Evolutionary conservation across 768 basidiomycete genomes (phyloP).

Genomic region (Mycena galopus): DNA sequence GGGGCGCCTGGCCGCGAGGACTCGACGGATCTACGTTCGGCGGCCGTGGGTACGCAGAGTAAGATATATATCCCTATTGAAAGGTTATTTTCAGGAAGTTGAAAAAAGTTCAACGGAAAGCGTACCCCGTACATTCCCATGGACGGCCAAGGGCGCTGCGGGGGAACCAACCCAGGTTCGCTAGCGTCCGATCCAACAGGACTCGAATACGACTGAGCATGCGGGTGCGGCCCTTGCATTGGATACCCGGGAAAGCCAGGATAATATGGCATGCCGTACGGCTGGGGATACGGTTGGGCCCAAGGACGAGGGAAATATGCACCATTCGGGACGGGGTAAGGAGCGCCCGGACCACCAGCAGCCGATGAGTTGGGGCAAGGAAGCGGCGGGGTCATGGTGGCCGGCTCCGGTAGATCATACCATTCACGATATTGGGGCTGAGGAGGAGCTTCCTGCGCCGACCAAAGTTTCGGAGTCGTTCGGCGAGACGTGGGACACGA

Average conservation of each 20-base stretch:
- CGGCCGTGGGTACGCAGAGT: conserved; percentile 56
- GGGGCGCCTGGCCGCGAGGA: conserved; percentile 61
- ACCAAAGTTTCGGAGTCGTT: conserved; percentile 37
- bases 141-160: conserved; percentile 53
- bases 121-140: conserved; percentile 64
- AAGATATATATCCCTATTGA: conserved; percentile 63
- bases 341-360: conserved; percentile 40
- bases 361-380: conserved; percentile 46
- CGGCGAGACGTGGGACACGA: conserved; percentile 37
- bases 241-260: conserved; percentile 61
- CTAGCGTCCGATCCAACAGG: conserved; percentile 55
- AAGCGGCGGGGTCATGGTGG: conserved; percentile 52
- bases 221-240: conserved; percentile 46
- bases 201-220: conserved; percentile 45
- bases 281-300: conserved; percentile 66
- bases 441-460: conserved; percentile 31
- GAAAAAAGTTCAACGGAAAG: conserved; percentile 19
- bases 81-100: not conserved
- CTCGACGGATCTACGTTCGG: conserved; percentile 48
- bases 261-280: conserved; percentile 66
- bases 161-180: conserved; percentile 45
- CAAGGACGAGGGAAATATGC: conserved; percentile 65
- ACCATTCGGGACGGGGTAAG: conserved; percentile 56
- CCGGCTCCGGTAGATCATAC: conserved; percentile 56
- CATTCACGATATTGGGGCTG: conserved; percentile 58